These are phyloP conservation scores for Mortierella sp. DNA, from an alignment of 371 early-diverging fungal genomes.

Conservation along the genomic window DNA sequence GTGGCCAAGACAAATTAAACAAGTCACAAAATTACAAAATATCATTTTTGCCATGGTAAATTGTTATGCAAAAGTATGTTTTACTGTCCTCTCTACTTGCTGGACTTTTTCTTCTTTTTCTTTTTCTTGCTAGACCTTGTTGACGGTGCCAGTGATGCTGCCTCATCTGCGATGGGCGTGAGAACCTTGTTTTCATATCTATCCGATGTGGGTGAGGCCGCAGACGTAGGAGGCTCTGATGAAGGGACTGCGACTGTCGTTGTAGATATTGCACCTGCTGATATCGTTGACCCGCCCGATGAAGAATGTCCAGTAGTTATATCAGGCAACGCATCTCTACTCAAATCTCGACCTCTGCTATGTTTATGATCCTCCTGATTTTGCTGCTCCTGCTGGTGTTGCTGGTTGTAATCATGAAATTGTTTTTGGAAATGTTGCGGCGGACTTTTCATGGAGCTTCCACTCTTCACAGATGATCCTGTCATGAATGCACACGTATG, in stretches of 20 bases:
- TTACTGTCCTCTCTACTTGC: slow-evolving; percentile 9
- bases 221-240: background rate
- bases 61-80: background rate
- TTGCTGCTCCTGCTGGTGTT: background rate
- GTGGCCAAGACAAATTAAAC: background rate
- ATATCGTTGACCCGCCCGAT: background rate
- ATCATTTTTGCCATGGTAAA: background rate
- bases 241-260: background rate
- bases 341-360: background rate
- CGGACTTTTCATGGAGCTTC: background rate
- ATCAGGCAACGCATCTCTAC: background rate
- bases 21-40: background rate
- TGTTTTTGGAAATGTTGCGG: background rate
- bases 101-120: slow-evolving; percentile 17
- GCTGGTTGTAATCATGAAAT: background rate
- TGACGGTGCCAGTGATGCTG: slow-evolving; percentile 10
- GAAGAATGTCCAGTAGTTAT: background rate
- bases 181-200: background rate
- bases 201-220: background rate
- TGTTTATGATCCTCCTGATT: background rate
- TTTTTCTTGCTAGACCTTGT: slow-evolving; percentile 7
- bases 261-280: background rate
- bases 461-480: background rate
- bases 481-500: slow-evolving; percentile 11
- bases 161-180: background rate